Evolutionary conservation across 2,329 filamentous ascomycete species (phyloP), one percentile per base, ranked within the genome.

Genomic region (Aspergillus sp.): DNA sequence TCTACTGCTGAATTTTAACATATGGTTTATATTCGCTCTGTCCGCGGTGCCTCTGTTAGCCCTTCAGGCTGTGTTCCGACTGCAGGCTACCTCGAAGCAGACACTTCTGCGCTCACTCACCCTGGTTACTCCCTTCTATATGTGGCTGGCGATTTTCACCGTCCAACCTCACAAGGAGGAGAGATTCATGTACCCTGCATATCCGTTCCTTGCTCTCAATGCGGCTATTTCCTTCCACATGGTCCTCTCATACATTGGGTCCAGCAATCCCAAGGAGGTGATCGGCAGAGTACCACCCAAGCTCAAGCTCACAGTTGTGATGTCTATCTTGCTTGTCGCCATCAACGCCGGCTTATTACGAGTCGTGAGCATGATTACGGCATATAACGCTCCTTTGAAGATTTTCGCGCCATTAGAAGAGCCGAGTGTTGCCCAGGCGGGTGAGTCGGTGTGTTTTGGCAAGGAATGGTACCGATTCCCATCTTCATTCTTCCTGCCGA

Each of bases 401-500:
- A 69, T 79, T 34, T 71, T 74, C 13, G 63, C 62, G 10, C 55
- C 64, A 1, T 49, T 68, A 13, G 63, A 65, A 27, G 50, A 68
- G 10, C 50, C 64, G 6, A 71, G 66, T 1, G 46, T 82, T 4
- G 72, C 75, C 2, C 59, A 64, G 0, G 55, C 64, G 2, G 82
- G 79, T 11, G 80, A 85, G 41, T 78, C 70, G 12, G 75, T 98
- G 2, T 98, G 91, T 57, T 74, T 94, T 24, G 86, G 85, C 16
- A 98, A 96, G 56, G 91, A 98, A 55, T 98, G 91, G 91, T 95
- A 98, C 58, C 83, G 91, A 22, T 96, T 95, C 54, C 89, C 91
- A 1, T 89, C 83, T 1, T 93, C 88, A 0, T 96, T 86, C 64
- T 86, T 91, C 55, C 68, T 98, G 3, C 89, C 91, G 0, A 68